Base-by-base conservation (phyloP, 1,284 basidiomycete species). In the Athelia sp. region DNA sequence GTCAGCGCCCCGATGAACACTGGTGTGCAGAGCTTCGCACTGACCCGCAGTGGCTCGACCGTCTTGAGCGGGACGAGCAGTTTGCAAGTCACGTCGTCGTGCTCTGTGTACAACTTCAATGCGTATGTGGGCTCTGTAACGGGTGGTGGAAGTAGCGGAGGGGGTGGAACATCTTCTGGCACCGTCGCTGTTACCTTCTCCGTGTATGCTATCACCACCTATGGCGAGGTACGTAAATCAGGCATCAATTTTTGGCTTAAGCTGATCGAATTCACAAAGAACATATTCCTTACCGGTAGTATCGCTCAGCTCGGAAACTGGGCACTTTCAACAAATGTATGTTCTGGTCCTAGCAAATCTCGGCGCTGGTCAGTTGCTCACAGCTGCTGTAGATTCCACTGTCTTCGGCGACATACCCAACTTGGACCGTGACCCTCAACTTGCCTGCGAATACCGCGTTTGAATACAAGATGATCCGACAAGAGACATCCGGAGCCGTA, bases 381-480 rank as follows among this genome's bases (percentile, higher is more conserved):
- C 10, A 11, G 19, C 40, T 43, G 11, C 10, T 43, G 11, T 43
- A 43, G 44, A 51, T 59, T 2, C 43, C 62, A 29, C 59, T 60
- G 8, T 54, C 63, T 3, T 55, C 57, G 4, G 43, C 45, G 13
- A 62, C 62, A 10, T 43, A 13, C 44, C 62, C 62, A 2, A 47
- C 54, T 4, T 66, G 64, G 64, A 47, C 46, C 9, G 57, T 51
- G 0, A 56, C 54, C 6, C 49, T 64, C 22, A 31, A 43, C 8
- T 34, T 66, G 4, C 56, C 62, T 2, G 56, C 56, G 2, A 52
- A 50, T 9, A 59, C 58, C 2, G 43, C 48, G 11, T 62, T 66
- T 50, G 52, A 59, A 45, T 66, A 62, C 54, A 66, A 66, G 49
- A 65, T 61, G 40, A 56, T 64, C 44, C 49, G 56, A 21, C 58